Percentiles rank a stretch among this genome's conserved stretches.
phyloP scores from a whole-genome alignment of 225 moss, liverwort and hornwort species.

The Pseudoscleropodium purum region DNA sequence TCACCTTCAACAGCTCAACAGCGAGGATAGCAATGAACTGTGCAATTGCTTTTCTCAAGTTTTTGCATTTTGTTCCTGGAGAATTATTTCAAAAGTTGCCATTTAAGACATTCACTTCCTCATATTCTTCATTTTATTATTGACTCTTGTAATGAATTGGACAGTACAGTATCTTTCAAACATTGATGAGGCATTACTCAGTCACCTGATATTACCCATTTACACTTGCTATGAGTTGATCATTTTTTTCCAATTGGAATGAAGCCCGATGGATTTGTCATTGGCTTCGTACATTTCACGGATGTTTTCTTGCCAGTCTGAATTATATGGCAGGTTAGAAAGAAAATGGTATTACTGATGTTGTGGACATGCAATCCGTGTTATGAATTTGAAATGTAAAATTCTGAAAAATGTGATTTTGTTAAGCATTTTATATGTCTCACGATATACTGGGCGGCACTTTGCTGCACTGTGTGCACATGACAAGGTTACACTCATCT shows the following conservation, averaged over 20 bases:
- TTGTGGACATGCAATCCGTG: not conserved
- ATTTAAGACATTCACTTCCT: not conserved
- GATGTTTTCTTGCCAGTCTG: not conserved
- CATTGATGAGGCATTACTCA: conserved; percentile 8
- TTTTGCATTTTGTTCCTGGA: not conserved
- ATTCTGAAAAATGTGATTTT: not conserved
- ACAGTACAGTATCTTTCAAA: not conserved
- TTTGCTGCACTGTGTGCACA: not conserved
- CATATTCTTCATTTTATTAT: not conserved
- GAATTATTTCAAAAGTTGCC: not conserved
- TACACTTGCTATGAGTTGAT: not conserved
- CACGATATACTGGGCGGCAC: not conserved
- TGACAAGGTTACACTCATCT: not conserved
- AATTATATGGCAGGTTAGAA: not conserved
- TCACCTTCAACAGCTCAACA: not conserved
- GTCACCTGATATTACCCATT: not conserved
- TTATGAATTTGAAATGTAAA: not conserved
- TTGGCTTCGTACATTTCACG: not conserved
- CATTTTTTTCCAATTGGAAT: not conserved
- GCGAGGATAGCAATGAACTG: not conserved
- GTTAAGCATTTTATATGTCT: not conserved
- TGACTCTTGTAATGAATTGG: not conserved
- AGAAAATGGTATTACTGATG: not conserved
- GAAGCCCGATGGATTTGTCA: not conserved
- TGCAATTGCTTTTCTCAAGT: not conserved